Evolutionary conservation across 1,284 basidiomycete species (phyloP), one percentile per base, ranked within the genome.

Genomic region (Hymenochaete sp.): DNA sequence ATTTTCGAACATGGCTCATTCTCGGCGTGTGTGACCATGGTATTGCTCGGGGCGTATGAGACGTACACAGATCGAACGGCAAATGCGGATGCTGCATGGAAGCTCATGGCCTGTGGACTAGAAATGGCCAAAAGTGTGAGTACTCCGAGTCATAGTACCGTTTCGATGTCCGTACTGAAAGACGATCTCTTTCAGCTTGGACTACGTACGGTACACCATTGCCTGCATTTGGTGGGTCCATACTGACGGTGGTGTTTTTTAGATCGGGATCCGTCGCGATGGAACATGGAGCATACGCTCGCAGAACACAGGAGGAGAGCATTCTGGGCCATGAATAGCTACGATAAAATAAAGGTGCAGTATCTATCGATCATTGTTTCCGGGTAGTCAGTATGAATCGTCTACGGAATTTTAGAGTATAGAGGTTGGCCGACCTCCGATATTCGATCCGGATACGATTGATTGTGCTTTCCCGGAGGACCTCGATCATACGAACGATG

Each of bases 91-190:
- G 36, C 48, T 13, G 51, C 57, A 9, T 61, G 58, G 58, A 54
- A 58, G 4, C 44, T 59, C 25, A 47, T 58, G 24, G 53, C 53
- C 14, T 38, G 59, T 14, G 51, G 56, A 0, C 49, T 54, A 7
- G 53, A 56, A 35, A 44, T 61, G 4, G 53, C 56, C 7, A 53
- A 54, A 26, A 57, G 56, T 33, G 59, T 61, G 39, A 43, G 59
- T 56, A 9, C 38, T 7, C 22, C 13, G 7, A 36, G 13, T 13
- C 6, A 7, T 35, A 22, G 1, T 37, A 3, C 14, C 11, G 14
- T 22, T 16, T 16, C 13, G 27, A 16, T 6, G 24, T n/a, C 7
- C 3, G 31, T 10, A 25, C 7, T n/a, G 2, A 18, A 8, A 14
- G n/a, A 13, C 4, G 3, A 9, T 8, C 39, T 14, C 13, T 22